Evolutionary conservation across 306 rosid species (phyloP).

Genomic region (Bauhinia variegata): DNA sequence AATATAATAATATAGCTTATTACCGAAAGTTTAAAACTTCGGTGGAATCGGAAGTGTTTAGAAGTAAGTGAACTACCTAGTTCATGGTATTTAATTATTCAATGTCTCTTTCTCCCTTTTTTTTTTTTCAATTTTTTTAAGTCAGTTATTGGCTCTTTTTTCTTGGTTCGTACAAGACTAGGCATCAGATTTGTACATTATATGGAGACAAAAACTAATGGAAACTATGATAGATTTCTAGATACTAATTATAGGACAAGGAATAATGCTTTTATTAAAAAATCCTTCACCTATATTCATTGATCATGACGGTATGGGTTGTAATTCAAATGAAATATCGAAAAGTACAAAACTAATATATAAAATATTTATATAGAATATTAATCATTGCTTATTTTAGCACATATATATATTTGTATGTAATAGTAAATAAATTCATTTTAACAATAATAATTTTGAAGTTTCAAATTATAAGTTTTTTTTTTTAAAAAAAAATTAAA

Average conservation of each 20-base stretch:
- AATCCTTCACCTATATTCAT: slow-evolving; percentile 21
- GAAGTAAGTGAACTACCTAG: not conserved
- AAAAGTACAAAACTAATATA: no score
- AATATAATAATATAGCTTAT: no score
- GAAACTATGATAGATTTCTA: slow-evolving; percentile 45
- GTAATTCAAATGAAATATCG: no score
- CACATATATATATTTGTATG: no score
- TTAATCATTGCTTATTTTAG: no score
- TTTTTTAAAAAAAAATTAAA: no score
- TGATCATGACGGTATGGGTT: slow-evolving; percentile 6
- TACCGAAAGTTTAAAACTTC: not conserved
- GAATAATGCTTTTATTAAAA: slow-evolving; percentile 15
- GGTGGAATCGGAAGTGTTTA: slow-evolving; percentile 26
- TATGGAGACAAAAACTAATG: slow-evolving; percentile 51
- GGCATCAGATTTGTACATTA: slow-evolving; percentile 31
- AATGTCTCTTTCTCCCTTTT: not conserved
- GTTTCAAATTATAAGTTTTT: no score
- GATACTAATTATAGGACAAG: slow-evolving; percentile 30
- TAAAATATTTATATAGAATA: no score
- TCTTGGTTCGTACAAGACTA: not conserved
- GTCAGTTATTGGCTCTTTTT: not conserved
- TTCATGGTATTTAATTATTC: no score
- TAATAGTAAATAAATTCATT: no score
- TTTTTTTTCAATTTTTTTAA: not conserved
- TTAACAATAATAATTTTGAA: no score